These are phyloP conservation scores for Durio zibethinus DNA, from an alignment of 345 rosid species.

Conservation along the genomic window DNA sequence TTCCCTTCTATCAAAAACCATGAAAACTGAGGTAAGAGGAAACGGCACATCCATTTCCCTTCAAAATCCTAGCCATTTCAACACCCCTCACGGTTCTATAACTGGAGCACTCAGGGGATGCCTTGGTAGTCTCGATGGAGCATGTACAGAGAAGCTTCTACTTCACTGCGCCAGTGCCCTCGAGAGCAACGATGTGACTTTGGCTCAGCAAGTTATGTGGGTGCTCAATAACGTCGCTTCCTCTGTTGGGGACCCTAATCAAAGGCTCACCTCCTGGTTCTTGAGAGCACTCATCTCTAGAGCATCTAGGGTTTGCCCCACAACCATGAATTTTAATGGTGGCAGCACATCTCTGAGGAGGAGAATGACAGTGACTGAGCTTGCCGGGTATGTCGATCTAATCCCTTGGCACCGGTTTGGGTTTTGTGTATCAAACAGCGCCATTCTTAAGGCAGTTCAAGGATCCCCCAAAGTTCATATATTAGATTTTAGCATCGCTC, in stretches of 20 bases:
- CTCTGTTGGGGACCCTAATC: slow-evolving; percentile 57
- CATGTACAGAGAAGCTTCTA: slow-evolving; percentile 68
- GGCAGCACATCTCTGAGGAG: slow-evolving; percentile 33
- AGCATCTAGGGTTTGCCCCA: slow-evolving; percentile 56
- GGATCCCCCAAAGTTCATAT: slow-evolving; percentile 51
- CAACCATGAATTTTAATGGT: slow-evolving; percentile 40
- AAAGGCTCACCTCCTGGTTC: slow-evolving; percentile 61
- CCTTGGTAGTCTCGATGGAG: slow-evolving; percentile 64
- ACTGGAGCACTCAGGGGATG: slow-evolving; percentile 60
- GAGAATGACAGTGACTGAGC: slow-evolving; percentile 56
- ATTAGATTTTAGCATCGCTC: slow-evolving; percentile 61
- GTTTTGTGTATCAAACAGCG: slow-evolving; percentile 58
- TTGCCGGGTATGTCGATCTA: slow-evolving; percentile 66
- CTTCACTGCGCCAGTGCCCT: slow-evolving; percentile 72
- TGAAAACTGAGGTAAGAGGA: slow-evolving; percentile 48
- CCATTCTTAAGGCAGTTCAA: slow-evolving; percentile 45
- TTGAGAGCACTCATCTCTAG: slow-evolving; percentile 61
- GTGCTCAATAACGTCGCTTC: slow-evolving; percentile 79
- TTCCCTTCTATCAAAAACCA: neutral
- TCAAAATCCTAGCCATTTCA: slow-evolving; percentile 41
- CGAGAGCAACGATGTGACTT: slow-evolving; percentile 59
- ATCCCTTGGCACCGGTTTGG: slow-evolving; percentile 82
- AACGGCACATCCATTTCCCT: slow-evolving; percentile 39
- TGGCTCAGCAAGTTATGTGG: slow-evolving; percentile 85
- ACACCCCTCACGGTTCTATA: slow-evolving; percentile 31